Evolutionary conservation across 2,329 filamentous ascomycete genomes (phyloP).

Genomic region (Nemania abortiva): DNA sequence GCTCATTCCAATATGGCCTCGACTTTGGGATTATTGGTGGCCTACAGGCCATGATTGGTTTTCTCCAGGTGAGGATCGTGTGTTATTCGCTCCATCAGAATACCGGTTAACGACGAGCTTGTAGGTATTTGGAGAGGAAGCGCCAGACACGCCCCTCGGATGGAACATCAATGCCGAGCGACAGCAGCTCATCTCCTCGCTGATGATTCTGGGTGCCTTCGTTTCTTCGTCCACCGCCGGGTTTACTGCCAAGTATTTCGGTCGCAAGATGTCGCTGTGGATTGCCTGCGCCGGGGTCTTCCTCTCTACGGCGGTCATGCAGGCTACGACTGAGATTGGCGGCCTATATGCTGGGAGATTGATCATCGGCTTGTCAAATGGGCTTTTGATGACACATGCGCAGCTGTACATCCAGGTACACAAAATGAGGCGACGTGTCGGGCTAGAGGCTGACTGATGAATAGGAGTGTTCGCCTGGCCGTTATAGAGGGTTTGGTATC

Average conservation of each 20-base stretch:
- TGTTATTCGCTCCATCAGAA: background rate
- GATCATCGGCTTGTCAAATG: conserved; percentile 60
- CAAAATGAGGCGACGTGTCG: background rate
- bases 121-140: conserved; percentile 48
- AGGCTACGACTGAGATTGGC: conserved; percentile 60
- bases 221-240: conserved; percentile 58
- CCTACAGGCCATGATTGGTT: conserved; percentile 52
- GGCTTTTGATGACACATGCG: conserved; percentile 55
- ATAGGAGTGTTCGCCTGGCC: conserved; percentile 61
- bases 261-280: conserved; percentile 56
- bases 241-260: conserved; percentile 53
- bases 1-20: conserved; percentile 52
- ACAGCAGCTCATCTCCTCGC: conserved; percentile 62
- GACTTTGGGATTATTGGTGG: conserved; percentile 52
- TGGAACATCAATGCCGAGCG: conserved; percentile 54
- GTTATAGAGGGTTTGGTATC: conserved; percentile 61
- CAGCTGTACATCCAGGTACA: conserved; percentile 45
- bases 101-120: conserved; percentile 18
- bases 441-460: conserved; percentile 27
- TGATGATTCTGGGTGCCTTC: conserved; percentile 63
- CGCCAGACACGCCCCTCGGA: conserved; percentile 44
- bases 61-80: conserved; percentile 46
- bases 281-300: conserved; percentile 53
- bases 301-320: conserved; percentile 63
- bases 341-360: conserved; percentile 63